Percentiles rank a stretch among this genome's conserved stretches.
Evolutionary conservation across 2,329 filamentous ascomycete genomes (phyloP).

Genomic region (Colletotrichum horii): DNA sequence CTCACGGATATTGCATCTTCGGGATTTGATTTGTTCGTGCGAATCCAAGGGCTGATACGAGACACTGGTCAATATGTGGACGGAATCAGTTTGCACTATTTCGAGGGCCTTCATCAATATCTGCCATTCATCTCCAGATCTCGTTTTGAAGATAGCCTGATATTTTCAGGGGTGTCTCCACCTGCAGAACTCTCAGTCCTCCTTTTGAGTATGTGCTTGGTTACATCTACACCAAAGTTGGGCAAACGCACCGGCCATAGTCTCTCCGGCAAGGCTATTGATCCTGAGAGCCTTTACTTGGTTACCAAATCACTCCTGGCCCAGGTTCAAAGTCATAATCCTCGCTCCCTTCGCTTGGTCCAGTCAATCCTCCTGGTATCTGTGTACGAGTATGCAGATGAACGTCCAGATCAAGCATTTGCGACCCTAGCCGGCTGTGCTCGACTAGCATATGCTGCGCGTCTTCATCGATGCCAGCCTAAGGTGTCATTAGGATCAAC

Average conservation of each 20-base stretch:
- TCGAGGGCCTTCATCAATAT: constrained; percentile 27
- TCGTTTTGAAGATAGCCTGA: constrained; percentile 29
- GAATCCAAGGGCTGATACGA: background rate
- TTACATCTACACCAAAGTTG: background rate
- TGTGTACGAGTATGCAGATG: background rate
- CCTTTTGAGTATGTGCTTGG: background rate
- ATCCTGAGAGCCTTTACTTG: background rate
- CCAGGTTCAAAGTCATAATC: background rate
- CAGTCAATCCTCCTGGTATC: background rate
- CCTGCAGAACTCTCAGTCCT: background rate
- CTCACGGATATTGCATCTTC: background rate
- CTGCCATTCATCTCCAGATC: constrained; percentile 32
- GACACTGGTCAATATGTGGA: background rate
- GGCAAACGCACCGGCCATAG: background rate
- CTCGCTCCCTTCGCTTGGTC: background rate
- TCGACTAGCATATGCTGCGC: background rate
- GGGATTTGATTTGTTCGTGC: background rate
- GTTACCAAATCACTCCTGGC: background rate
- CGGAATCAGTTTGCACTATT: background rate
- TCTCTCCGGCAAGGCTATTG: background rate
- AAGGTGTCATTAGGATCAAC: background rate
- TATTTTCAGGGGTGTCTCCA: background rate
- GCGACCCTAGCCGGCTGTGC: background rate
- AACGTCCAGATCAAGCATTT: background rate
- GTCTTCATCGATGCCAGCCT: background rate